These are phyloP conservation scores for Naumovozyma baii DNA, from an alignment of 805 yeast genomes.

Conservation along the genomic window DNA sequence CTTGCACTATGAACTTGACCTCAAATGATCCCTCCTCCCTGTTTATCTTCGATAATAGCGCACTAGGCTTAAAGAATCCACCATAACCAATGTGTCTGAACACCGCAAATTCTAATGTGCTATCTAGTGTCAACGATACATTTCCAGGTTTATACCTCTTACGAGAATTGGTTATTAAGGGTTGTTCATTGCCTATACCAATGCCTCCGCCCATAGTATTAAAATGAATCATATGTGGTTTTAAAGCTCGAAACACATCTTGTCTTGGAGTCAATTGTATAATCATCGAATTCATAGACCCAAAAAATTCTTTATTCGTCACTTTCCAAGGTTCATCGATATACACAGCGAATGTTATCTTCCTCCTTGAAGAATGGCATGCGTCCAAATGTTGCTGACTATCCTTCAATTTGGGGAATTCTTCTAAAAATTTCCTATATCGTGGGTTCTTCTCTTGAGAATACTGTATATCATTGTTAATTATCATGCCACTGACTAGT, in stretches of 20 bases:
- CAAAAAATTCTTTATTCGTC: conserved; percentile 65
- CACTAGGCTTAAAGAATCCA: conserved; percentile 37
- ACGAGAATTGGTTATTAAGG: conserved; percentile 36
- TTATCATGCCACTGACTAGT: conserved; percentile 54
- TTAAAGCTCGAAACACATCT: conserved; percentile 39
- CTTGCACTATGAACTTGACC: conserved; percentile 58
- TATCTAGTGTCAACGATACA: conserved; percentile 70
- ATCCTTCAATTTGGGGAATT: conserved; percentile 36
- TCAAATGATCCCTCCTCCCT: conserved; percentile 38
- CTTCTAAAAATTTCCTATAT: conserved; percentile 41
- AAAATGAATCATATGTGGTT: conserved; percentile 46
- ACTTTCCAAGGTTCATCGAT: conserved; percentile 67
- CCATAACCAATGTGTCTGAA: conserved; percentile 62
- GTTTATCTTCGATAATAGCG: conserved; percentile 12
- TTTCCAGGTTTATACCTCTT: conserved; percentile 57
- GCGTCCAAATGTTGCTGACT: conserved; percentile 18
- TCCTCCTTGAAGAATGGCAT: conserved; percentile 23
- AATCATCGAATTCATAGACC: conserved; percentile 47
- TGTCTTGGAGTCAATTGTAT: conserved; percentile 61
- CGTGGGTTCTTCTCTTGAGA: conserved; percentile 28
- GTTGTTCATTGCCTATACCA: conserved; percentile 72
- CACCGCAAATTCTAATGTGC: conserved; percentile 67
- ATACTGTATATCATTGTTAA: conserved; percentile 26
- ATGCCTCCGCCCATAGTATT: conserved; percentile 69
- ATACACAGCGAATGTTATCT: conserved; percentile 53